Base-by-base conservation (phyloP, 2,329 filamentous ascomycete genomes). In the Dothiorella sarmentorum region DNA sequence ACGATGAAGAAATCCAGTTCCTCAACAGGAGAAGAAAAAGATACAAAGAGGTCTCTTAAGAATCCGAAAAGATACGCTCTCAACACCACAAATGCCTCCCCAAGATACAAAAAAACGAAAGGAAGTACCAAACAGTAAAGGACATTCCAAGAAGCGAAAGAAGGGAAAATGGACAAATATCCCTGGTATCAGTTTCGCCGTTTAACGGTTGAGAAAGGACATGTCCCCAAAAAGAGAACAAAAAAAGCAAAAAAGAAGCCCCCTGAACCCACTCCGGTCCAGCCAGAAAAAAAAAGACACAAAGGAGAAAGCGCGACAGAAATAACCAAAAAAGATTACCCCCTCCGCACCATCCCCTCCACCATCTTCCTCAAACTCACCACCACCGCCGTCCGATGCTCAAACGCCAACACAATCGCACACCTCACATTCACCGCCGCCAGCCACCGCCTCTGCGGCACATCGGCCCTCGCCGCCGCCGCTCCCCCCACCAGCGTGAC, bases 351-450 rank as follows among this genome's bases (percentile, higher is more conserved):
- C 38, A 44, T 26, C 42, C 10, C 44, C 51, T 37, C 40, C 27
- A 27, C 26, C 53, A 52, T 58, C 44, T 31, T 63, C 31, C 69
- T 42, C 64, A 71, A 52, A 3, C 65, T 70, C 9, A 61, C 51
- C 40, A 71, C 63, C 7, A 73, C 63, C 1, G 69, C 65, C 33
- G 68, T 64, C 0, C 69, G 68, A 57, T 73, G 69, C 57, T 73
- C 68, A 55, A 73, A 74, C 57, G 69, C 71, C 7, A 75, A 60
- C 56, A 72, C 60, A 20, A 72, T 67, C 7, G 65, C 65, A 3
- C 68, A 67, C 1, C 71, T 61, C 51, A 73, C 65, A 0, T 69
- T 63, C 2, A 71, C 59, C 3, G 71, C 71, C 0, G 66, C 64
- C 47, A 68, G 69, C 67, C 71, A 74, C 20, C 68, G 69, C 59